Evolutionary conservation across 192 early-diverging fungal genomes (phyloP).

Genomic region (Dimargaris verticillata): DNA sequence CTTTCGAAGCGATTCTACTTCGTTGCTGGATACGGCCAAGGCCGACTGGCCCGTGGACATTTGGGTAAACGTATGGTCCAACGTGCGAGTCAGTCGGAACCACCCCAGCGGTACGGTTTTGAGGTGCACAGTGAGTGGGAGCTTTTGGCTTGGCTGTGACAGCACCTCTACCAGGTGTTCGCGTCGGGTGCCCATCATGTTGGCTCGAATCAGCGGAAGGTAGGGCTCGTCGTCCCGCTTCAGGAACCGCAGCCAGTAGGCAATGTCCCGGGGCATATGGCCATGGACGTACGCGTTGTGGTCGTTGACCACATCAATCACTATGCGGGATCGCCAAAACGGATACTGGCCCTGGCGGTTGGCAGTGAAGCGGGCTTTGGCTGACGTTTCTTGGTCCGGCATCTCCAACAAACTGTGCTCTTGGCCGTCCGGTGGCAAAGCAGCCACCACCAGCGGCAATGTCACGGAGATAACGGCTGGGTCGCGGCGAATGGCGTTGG

Average conservation of each 20-base stretch:
- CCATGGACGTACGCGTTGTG: not conserved
- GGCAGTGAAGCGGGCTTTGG: not conserved
- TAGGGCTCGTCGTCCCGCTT: constrained; percentile 16
- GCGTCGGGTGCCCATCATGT: constrained; percentile 20
- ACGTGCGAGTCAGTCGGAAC: constrained; percentile 28
- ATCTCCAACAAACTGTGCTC: not conserved
- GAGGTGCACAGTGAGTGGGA: constrained; percentile 20
- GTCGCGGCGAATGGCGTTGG: not conserved
- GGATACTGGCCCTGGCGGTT: not conserved
- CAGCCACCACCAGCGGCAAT: not conserved
- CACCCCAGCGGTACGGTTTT: constrained; percentile 24
- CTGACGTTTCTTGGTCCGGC: not conserved
- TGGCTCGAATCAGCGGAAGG: constrained; percentile 28
- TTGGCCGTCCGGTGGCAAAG: not conserved
- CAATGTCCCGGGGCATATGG: not conserved
- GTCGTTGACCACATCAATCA: constrained; percentile 6
- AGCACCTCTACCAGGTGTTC: constrained; percentile 14
- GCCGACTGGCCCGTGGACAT: constrained; percentile 18
- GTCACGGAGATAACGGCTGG: not conserved
- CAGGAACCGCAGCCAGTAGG: not conserved
- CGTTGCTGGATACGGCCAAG: constrained; percentile 21
- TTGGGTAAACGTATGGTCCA: constrained; percentile 19
- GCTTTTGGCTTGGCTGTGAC: not conserved
- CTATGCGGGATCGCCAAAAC: constrained; percentile 1
- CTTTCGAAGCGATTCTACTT: constrained; percentile 30